These are phyloP conservation scores for Austroboletus niveus DNA, from an alignment of 1,284 basidiomycete genomes.

Conservation along the genomic window DNA sequence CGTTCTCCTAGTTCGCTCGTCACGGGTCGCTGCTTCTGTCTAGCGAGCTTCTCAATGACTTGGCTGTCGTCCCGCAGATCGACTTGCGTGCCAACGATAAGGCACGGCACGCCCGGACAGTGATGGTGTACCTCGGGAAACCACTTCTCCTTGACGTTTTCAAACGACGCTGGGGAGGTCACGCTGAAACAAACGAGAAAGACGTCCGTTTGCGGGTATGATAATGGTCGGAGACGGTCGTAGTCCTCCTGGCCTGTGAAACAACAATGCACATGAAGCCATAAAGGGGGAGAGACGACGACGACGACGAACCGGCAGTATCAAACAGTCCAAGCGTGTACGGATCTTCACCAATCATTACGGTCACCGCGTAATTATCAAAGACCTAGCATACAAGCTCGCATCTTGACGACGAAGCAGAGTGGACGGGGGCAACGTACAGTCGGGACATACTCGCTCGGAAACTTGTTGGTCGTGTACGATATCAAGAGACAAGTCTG, in stretches of 20 bases:
- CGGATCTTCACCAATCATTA: slow-evolving; percentile 99
- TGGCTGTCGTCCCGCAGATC: slow-evolving; percentile 93
- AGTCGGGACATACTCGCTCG: slow-evolving; percentile 98
- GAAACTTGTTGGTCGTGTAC: slow-evolving; percentile 99
- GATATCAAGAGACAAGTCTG: slow-evolving; percentile 99
- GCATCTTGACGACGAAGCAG: slow-evolving; percentile 13
- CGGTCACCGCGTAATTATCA: slow-evolving; percentile 98
- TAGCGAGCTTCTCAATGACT: slow-evolving; percentile 91
- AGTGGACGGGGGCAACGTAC: slow-evolving; percentile 50
- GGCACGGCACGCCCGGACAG: slow-evolving; percentile 99
- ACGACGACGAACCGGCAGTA: slow-evolving; percentile 75
- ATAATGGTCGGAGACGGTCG: slow-evolving; percentile 96
- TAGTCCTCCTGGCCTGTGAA: slow-evolving; percentile 95
- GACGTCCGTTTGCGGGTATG: slow-evolving; percentile 99
- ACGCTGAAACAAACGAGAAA: slow-evolving; percentile 99
- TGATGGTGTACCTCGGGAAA: slow-evolving; percentile 99
- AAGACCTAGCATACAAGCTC: slow-evolving; percentile 67
- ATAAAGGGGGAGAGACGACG: background rate
- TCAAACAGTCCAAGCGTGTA: slow-evolving; percentile 99
- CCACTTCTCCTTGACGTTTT: slow-evolving; percentile 99
- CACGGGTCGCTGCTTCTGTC: slow-evolving; percentile 96
- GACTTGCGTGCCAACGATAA: slow-evolving; percentile 98
- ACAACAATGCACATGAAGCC: background rate
- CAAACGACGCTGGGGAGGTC: slow-evolving; percentile 96
- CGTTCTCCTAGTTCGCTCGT: slow-evolving; percentile 87